Evolutionary conservation across 495 filamentous ascomycete genomes (phyloP).

Genomic region (Aspergillus hancockii): DNA sequence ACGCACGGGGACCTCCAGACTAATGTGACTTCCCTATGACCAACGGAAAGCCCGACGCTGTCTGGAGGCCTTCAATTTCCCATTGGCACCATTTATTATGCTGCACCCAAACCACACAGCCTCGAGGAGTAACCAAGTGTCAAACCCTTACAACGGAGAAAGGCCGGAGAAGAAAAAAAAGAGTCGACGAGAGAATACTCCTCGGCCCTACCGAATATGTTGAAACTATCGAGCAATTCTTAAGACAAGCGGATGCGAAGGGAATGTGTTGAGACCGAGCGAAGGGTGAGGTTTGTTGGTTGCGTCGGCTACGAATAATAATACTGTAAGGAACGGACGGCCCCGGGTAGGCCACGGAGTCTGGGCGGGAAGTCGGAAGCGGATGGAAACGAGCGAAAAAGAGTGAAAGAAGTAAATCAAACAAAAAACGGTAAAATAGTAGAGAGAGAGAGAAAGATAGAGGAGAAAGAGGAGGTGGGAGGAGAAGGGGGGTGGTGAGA

Average conservation of each 20-base stretch:
- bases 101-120: slow-evolving; percentile 32
- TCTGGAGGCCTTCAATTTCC: slow-evolving; percentile 46
- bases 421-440: slow-evolving; percentile 9
- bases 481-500: slow-evolving; percentile 24
- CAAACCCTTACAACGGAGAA: not conserved
- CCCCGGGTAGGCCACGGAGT: slow-evolving; percentile 42
- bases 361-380: slow-evolving; percentile 25
- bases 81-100: slow-evolving; percentile 39
- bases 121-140: slow-evolving; percentile 14
- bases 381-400: slow-evolving; percentile 9
- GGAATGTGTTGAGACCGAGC: slow-evolving; percentile 9
- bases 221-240: not conserved
- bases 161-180: not conserved
- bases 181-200: not conserved
- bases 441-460: slow-evolving; percentile 36
- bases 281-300: slow-evolving; percentile 7
- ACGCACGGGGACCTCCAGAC: slow-evolving; percentile 46
- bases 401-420: slow-evolving; percentile 15
- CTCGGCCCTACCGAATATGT: not conserved
- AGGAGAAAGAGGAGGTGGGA: slow-evolving; percentile 38
- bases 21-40: slow-evolving; percentile 34
- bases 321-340: slow-evolving; percentile 48
- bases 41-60: slow-evolving; percentile 39
- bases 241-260: not conserved
- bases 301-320: slow-evolving; percentile 15